Evolutionary conservation across 129 eudicot species (phyloP).

Genomic region (Chrysanthemum lavandulifolium): DNA sequence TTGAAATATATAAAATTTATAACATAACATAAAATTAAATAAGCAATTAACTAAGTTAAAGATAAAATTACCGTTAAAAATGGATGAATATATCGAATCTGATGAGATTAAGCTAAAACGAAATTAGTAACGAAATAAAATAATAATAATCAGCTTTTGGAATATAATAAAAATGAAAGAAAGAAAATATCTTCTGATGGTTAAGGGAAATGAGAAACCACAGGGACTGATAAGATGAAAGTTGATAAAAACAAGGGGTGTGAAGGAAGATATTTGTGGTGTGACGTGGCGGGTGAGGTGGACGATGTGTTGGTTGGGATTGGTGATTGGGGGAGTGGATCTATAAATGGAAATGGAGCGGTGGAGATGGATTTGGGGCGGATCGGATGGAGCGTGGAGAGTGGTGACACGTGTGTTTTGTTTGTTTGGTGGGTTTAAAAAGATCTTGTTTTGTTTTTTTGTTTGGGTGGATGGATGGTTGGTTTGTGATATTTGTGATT

Average conservation of each 20-base stretch:
- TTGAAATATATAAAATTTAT: neutral
- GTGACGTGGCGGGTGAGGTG: slow-evolving; percentile 20
- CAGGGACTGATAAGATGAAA: slow-evolving; percentile 23
- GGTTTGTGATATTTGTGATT: neutral
- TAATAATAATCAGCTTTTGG: slow-evolving; percentile 23
- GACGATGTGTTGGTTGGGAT: neutral
- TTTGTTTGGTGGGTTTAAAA: neutral
- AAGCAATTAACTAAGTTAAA: slow-evolving; percentile 18
- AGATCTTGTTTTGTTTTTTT: neutral
- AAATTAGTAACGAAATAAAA: slow-evolving; percentile 1
- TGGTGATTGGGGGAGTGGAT: slow-evolving; percentile 32
- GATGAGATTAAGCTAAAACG: slow-evolving; percentile 7
- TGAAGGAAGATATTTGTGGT: slow-evolving; percentile 10
- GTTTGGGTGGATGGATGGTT: neutral
- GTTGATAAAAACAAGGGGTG: slow-evolving; percentile 22
- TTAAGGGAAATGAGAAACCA: slow-evolving; percentile 26
- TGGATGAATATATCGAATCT: slow-evolving; percentile 8
- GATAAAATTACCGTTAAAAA: slow-evolving; percentile 22
- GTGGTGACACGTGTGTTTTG: slow-evolving; percentile 29
- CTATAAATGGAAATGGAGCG: slow-evolving; percentile 36
- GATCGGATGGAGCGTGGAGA: slow-evolving; percentile 15
- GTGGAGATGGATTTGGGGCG: slow-evolving; percentile 17
- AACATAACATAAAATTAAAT: slow-evolving; percentile 7
- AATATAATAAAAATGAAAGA: neutral
- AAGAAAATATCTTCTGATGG: slow-evolving; percentile 1